These are phyloP conservation scores for Sesbania bispinosa DNA, from an alignment of 306 rosid genomes.

Conservation along the genomic window DNA sequence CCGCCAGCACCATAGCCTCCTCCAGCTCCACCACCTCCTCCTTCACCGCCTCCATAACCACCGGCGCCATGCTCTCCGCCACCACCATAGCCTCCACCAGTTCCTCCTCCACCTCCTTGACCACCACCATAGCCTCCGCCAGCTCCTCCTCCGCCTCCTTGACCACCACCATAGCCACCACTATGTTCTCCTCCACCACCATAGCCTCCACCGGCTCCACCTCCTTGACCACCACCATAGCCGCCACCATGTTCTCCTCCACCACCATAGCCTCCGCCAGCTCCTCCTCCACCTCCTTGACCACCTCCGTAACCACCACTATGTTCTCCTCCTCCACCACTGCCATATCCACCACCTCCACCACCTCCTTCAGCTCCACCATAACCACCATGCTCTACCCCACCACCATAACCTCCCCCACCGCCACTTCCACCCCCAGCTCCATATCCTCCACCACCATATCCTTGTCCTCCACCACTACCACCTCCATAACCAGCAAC, in stretches of 20 bases:
- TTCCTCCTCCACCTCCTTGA: conserved; percentile 40
- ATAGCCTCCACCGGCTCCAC: conserved; percentile 21
- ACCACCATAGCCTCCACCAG: conserved; percentile 17
- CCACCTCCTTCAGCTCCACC: conserved; percentile 28
- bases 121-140: conserved; percentile 43
- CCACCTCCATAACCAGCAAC: conserved; percentile 20
- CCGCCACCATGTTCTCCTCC: conserved; percentile 24
- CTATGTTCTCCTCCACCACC: conserved; percentile 33
- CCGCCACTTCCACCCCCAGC: not conserved
- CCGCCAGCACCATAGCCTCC: conserved; percentile 13
- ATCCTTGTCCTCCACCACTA: conserved; percentile 29
- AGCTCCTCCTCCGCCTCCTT: conserved; percentile 20
- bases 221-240: conserved; percentile 26
- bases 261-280: conserved; percentile 19
- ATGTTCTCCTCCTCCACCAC: conserved; percentile 38
- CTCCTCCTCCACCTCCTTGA: conserved; percentile 26
- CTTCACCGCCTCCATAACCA: conserved; percentile 25
- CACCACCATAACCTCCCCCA: conserved; percentile 20
- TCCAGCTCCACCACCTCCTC: conserved; percentile 33
- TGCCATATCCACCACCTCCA: conserved; percentile 33
- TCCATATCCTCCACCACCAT: conserved; percentile 9
- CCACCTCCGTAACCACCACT: conserved; percentile 40
- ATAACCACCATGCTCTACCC: conserved; percentile 16
- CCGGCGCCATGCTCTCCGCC: conserved; percentile 43
- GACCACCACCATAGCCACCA: conserved; percentile 39